These are phyloP conservation scores for Aspergillus vadensis DNA, from an alignment of 2,329 filamentous ascomycete species.

Conservation along the genomic window DNA sequence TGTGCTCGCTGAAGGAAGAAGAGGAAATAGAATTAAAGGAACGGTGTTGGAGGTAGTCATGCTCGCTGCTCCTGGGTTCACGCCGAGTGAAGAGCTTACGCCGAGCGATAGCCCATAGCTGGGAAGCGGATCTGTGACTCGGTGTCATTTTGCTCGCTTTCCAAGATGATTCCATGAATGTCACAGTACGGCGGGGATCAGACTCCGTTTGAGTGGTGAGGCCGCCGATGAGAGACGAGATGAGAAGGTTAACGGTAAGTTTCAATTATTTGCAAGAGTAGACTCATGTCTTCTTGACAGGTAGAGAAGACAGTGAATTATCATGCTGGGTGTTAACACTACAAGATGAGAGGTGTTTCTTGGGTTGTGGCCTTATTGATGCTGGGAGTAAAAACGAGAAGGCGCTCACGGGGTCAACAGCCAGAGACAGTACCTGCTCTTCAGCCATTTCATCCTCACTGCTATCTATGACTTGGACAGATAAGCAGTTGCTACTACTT, in stretches of 20 bases:
- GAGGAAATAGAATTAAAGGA: conserved; percentile 3
- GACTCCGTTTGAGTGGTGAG: neutral
- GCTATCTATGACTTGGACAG: neutral
- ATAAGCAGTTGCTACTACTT: neutral
- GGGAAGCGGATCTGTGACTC: conserved; percentile 18
- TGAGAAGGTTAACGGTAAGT: neutral
- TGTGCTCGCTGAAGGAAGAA: conserved; percentile 17
- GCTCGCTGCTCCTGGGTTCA: conserved; percentile 4
- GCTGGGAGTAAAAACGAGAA: neutral
- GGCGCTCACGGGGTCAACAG: neutral
- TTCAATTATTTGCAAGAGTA: too few species aligned
- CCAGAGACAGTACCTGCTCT: neutral
- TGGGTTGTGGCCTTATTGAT: neutral
- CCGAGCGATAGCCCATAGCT: conserved; percentile 20
- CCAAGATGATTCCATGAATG: neutral
- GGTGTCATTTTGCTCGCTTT: conserved; percentile 9
- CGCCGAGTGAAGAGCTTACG: conserved; percentile 23
- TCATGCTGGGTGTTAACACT: neutral
- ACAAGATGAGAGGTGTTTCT: too few species aligned
- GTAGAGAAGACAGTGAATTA: neutral
- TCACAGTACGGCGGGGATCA: neutral
- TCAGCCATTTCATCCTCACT: neutral
- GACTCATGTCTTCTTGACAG: neutral
- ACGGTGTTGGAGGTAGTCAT: conserved; percentile 1
- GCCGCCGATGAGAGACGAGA: neutral